These are phyloP conservation scores for Calocybe gangraenosa DNA, from an alignment of 768 basidiomycete genomes.

Conservation along the genomic window DNA sequence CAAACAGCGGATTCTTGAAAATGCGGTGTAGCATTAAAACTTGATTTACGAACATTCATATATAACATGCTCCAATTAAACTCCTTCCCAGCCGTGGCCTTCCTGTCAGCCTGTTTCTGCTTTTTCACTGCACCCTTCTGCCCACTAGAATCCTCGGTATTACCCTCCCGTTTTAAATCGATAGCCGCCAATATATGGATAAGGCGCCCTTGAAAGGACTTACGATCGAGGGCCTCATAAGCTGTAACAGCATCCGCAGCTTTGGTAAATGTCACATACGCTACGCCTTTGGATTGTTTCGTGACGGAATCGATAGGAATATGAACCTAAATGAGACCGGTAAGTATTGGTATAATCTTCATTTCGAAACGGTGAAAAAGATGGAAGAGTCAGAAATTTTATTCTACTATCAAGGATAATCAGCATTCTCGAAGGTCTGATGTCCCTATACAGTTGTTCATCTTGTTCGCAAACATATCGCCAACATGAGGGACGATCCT, in stretches of 20 bases:
- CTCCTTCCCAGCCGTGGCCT: constrained; percentile 65
- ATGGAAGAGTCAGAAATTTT: constrained; percentile 25
- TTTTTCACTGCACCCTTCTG: constrained; percentile 53
- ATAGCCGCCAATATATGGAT: constrained; percentile 88
- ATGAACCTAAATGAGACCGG: constrained; percentile 34
- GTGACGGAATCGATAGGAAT: constrained; percentile 42
- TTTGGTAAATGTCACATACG: constrained; percentile 44
- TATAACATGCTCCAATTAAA: constrained; percentile 95
- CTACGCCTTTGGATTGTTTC: constrained; percentile 46
- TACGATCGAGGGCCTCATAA: constrained; percentile 74
- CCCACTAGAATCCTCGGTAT: constrained; percentile 38
- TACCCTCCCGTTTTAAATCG: constrained; percentile 49
- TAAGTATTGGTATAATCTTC: not conserved
- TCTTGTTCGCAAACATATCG: not conserved
- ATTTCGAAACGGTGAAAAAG: not conserved
- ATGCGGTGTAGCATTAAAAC: constrained; percentile 9
- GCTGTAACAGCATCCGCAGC: constrained; percentile 53
- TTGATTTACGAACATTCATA: constrained; percentile 80
- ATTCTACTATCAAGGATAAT: constrained; percentile 40
- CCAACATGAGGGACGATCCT: constrained; percentile 16
- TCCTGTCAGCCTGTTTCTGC: constrained; percentile 59
- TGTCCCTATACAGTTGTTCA: constrained; percentile 55
- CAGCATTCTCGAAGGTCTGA: constrained; percentile 62
- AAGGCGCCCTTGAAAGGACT: constrained; percentile 86
- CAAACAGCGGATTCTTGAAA: constrained; percentile 14